A percentile compares a stretch with the other conserved stretches of the same genome.
Evolutionary conservation across 495 filamentous ascomycete species (phyloP).

Genomic region (Cryomyces minteri): DNA sequence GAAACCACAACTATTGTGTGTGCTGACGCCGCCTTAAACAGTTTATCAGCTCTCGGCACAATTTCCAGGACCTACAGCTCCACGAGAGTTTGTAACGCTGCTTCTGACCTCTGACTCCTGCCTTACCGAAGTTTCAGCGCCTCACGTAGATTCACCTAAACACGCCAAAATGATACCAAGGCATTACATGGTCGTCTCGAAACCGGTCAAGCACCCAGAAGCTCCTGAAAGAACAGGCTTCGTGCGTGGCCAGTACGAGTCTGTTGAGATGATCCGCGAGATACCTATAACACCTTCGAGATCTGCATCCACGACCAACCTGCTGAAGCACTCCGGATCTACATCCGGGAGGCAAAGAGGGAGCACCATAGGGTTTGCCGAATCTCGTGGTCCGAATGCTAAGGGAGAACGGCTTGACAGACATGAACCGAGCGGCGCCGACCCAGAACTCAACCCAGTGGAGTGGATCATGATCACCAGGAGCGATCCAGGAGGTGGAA

Average conservation of each 20-base stretch:
- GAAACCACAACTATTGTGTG: background rate
- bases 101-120: conserved; percentile 37
- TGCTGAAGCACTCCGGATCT: conserved; percentile 9
- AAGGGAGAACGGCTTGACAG: conserved; percentile 20
- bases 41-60: conserved; percentile 76
- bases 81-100: conserved; percentile 72
- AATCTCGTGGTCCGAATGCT: conserved; percentile 10
- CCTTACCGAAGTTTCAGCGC: conserved; percentile 12
- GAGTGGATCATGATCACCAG: conserved; percentile 97
- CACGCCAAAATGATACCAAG: conserved; percentile 21
- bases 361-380: conserved; percentile 28
- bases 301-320: conserved; percentile 18
- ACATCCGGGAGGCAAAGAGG: conserved; percentile 3
- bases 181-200: conserved; percentile 74
- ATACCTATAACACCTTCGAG: conserved; percentile 30
- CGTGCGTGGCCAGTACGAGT: conserved; percentile 76
- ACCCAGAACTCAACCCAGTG: conserved; percentile 43
- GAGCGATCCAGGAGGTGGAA: conserved; percentile 84
- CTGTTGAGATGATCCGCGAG: conserved; percentile 80
- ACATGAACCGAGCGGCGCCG: conserved; percentile 15
- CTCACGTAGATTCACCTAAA: background rate
- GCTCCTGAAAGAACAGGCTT: conserved; percentile 47
- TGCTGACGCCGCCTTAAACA: conserved; percentile 18
- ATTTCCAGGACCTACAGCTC: conserved; percentile 75
- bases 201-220: conserved; percentile 60